Percentiles rank a stretch among this genome's conserved stretches.
phyloP scores from a whole-genome alignment of 1,284 basidiomycete species.

The Boletus nobilissimus region DNA sequence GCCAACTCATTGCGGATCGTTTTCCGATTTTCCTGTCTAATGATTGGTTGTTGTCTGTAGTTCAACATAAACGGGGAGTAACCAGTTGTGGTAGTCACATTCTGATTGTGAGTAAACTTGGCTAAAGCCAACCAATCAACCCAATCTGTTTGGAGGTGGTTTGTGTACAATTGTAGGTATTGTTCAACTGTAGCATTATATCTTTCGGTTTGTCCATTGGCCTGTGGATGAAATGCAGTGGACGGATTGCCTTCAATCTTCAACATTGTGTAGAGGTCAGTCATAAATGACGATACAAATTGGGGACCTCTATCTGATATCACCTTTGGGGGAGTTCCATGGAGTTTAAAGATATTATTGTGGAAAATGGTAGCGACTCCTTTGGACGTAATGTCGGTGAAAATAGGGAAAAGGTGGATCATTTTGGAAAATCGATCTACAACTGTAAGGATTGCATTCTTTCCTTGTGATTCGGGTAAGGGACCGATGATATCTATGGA shows the following conservation, averaged over 20 bases:
- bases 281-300: background rate
- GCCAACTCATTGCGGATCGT: background rate
- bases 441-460: conserved; percentile 42
- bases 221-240: background rate
- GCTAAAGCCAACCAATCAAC: background rate
- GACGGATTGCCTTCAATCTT: background rate
- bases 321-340: background rate
- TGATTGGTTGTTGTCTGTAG: background rate
- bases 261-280: background rate
- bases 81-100: rapidly evolving
- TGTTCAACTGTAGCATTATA: background rate
- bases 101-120: background rate
- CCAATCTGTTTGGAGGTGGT: background rate
- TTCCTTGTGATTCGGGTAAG: conserved; percentile 36
- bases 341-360: background rate
- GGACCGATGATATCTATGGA: background rate
- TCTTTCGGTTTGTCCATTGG: background rate
- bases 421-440: background rate
- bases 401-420: background rate
- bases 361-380: too few relatives aligned
- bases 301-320: background rate
- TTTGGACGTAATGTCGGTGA: background rate
- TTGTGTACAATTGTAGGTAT: background rate
- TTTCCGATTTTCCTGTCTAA: background rate
- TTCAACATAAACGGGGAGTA: background rate